These are phyloP conservation scores for Pseudodiploospora longispora DNA, from an alignment of 2,329 filamentous ascomycete species.

Conservation along the genomic window DNA sequence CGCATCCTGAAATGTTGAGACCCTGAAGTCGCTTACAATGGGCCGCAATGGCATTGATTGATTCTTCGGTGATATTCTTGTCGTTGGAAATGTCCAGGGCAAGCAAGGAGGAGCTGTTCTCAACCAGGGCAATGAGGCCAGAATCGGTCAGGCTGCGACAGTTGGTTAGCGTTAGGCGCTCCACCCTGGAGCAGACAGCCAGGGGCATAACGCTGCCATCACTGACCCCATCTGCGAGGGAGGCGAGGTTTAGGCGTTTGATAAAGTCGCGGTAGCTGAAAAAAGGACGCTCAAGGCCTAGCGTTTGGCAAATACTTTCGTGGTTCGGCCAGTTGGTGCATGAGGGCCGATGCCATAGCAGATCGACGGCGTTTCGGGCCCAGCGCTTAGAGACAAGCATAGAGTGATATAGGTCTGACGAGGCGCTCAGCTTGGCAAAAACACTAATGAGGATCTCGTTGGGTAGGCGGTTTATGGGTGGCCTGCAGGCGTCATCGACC, in stretches of 20 bases:
- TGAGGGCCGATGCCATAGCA: constrained; percentile 89
- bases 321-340: constrained; percentile 84
- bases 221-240: constrained; percentile 65
- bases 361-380: constrained; percentile 85
- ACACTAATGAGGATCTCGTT: constrained; percentile 92
- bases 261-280: constrained; percentile 88
- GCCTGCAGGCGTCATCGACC: constrained; percentile 58
- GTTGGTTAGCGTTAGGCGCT: constrained; percentile 86
- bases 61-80: constrained; percentile 74
- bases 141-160: constrained; percentile 79
- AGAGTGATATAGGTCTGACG: constrained; percentile 73
- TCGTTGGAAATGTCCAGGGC: constrained; percentile 86
- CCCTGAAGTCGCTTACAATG: constrained; percentile 84
- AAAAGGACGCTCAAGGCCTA: constrained; percentile 64
- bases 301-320: constrained; percentile 69
- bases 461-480: constrained; percentile 78
- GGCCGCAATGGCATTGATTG: constrained; percentile 67
- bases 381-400: constrained; percentile 93
- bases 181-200: constrained; percentile 77
- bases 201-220: constrained; percentile 84
- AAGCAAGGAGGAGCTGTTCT: constrained; percentile 71
- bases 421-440: constrained; percentile 72
- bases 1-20: constrained; percentile 84
- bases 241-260: constrained; percentile 83
- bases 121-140: constrained; percentile 71